Evolutionary conservation across 2,329 filamentous ascomycete genomes (phyloP).

Genomic region (Aspergillus quadricinctus): DNA sequence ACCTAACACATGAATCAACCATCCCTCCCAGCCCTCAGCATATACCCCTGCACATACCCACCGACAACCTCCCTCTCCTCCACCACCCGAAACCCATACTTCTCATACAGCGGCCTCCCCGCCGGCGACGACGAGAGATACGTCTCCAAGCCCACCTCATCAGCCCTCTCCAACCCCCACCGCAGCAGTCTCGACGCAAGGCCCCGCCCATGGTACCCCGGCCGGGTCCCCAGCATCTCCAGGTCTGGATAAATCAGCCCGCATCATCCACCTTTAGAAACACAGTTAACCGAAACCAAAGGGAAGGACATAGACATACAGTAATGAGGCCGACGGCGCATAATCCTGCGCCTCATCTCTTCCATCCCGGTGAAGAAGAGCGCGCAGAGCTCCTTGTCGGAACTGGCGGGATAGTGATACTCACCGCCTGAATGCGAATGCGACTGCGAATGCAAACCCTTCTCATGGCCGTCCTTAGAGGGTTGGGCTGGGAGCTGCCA

Average conservation of each 20-base stretch:
- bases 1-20: too few species aligned
- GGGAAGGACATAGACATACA: constrained; percentile 17
- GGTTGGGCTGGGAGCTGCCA: constrained; percentile 17
- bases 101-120: constrained; percentile 36
- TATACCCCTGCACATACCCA: constrained; percentile 7
- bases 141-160: constrained; percentile 28
- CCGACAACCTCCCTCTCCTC: constrained; percentile 1
- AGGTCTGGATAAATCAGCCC: constrained; percentile 15
- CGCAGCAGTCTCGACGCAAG: constrained; percentile 27
- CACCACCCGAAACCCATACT: constrained; percentile 33
- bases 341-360: constrained; percentile 9
- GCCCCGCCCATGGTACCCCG: constrained; percentile 18
- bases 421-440: neutral
- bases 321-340: constrained; percentile 20
- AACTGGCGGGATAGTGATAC: constrained; percentile 12
- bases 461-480: neutral
- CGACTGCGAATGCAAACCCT: too few species aligned
- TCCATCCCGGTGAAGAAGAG: constrained; percentile 19
- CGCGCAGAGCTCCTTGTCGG: constrained; percentile 16
- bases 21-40: neutral
- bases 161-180: constrained; percentile 35
- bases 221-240: constrained; percentile 22
- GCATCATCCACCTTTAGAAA: neutral
- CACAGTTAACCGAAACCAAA: too few species aligned
- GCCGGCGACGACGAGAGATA: constrained; percentile 34